Base-by-base conservation (phyloP, 169 alveolate species). In the Eimeria falciformis region DNA sequence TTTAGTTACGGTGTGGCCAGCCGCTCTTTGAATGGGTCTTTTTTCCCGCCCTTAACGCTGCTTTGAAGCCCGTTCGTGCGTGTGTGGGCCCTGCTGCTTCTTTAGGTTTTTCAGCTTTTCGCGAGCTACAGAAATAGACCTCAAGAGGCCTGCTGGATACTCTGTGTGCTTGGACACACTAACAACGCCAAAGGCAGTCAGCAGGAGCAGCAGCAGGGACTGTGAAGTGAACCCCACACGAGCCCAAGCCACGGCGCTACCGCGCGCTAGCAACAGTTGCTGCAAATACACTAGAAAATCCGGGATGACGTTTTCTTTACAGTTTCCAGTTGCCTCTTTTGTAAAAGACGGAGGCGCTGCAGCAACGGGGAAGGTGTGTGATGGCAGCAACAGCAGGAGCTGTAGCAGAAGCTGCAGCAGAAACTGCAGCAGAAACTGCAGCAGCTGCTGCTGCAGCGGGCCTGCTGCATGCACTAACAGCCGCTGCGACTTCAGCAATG, bases 361-460 rank as follows among this genome's bases (percentile, higher is more conserved):
- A 21, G 3, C 81, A 23, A 50, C 55, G 5, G 81, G 33, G 53
- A 29, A 69, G 27, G 53, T 18, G 0, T 69, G 14, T 14, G 21
- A 14, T 14, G 14, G 58, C 58, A 14, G 58, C 58, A 14, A 14
- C 58, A 50, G 58, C 58, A 9, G 58, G 21, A 50, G 58, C 58
- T 9, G 58, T 14, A 50, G 58, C 58, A 50, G 58, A 7, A 9
- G 58, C 58, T 9, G 81, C 81, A 69, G 25, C 25, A 50, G 81
- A 46, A 27, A 50, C 81, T 33, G 81, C 81, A 69, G 14, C 55
- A 17, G 81, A 46, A 69, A 25, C 81, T 69, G 81, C 81, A 73
- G 84, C 84, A 73, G 47, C 27, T 33, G 84, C 84, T 43, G 84
- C 84, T 40, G 84, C 84, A 73, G 84, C 66, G 45, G 55, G 84